A percentile compares a stretch with the other conserved stretches of the same genome.
These are phyloP conservation scores for Umbellularia californica DNA, from an alignment of 164 flowering plant genomes.

Conservation along the genomic window DNA sequence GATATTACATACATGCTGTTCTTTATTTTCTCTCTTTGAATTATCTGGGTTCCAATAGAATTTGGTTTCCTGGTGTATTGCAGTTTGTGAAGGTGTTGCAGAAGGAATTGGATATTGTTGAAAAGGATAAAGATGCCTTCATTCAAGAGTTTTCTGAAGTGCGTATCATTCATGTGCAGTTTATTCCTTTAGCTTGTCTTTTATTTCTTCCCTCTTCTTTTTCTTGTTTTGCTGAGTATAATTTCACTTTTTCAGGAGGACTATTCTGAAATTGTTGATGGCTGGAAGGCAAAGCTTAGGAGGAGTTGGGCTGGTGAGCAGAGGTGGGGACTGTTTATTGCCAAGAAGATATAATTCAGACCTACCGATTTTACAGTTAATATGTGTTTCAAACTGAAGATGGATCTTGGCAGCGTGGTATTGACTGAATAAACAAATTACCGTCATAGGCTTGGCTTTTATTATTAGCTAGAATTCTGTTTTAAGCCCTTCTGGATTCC, in stretches of 20 bases:
- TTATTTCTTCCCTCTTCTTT: neutral
- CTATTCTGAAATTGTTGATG: slow-evolving; percentile 76
- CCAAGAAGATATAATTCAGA: slow-evolving; percentile 46
- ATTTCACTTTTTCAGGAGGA: slow-evolving; percentile 55
- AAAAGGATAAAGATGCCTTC: slow-evolving; percentile 69
- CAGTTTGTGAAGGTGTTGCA: slow-evolving; percentile 77
- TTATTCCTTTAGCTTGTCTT: neutral
- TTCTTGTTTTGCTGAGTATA: neutral
- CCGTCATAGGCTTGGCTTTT: neutral
- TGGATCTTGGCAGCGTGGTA: neutral
- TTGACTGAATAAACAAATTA: too few species aligned
- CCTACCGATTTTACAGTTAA: neutral
- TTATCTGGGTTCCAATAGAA: neutral
- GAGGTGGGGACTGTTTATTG: slow-evolving; percentile 92
- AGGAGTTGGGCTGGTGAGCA: slow-evolving; percentile 86
- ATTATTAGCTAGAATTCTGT: too few species aligned
- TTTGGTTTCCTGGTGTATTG: slow-evolving; percentile 8
- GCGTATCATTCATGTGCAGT: neutral
- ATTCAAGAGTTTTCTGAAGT: slow-evolving; percentile 77
- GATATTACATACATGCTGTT: slow-evolving; percentile 1
- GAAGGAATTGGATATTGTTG: slow-evolving; percentile 57
- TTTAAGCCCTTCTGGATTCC: too few species aligned
- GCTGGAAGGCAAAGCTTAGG: slow-evolving; percentile 85
- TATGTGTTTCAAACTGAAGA: neutral
- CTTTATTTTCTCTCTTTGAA: neutral